These are phyloP conservation scores for Eremothecium sinecaudum DNA, from an alignment of 1,139 yeast genomes.

Conservation along the genomic window DNA sequence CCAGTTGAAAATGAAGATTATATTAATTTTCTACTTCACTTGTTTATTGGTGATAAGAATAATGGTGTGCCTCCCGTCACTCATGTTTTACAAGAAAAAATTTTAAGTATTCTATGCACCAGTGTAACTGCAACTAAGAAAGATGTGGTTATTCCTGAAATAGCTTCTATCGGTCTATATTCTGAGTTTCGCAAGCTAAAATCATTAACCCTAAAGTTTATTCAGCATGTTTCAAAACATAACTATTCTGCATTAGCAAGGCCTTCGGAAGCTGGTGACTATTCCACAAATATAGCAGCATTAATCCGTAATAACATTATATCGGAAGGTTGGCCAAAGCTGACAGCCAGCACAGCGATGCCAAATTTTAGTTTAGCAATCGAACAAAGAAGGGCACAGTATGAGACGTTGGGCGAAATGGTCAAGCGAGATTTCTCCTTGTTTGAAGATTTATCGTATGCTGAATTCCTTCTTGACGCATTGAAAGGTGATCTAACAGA, in stretches of 20 bases:
- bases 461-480: constrained; percentile 67
- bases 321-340: constrained; percentile 52
- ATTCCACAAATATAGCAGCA: constrained; percentile 39
- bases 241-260: constrained; percentile 23
- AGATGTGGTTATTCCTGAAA: constrained; percentile 30
- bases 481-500: constrained; percentile 56
- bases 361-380: constrained; percentile 27
- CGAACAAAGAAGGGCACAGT: constrained; percentile 50
- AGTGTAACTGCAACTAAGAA: constrained; percentile 44
- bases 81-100: constrained; percentile 47
- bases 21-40: constrained; percentile 36
- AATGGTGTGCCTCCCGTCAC: constrained; percentile 44
- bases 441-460: constrained; percentile 41
- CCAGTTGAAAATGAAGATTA: constrained; percentile 44
- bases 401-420: constrained; percentile 68
- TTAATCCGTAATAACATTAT: constrained; percentile 44
- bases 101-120: constrained; percentile 43
- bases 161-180: constrained; percentile 49
- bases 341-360: constrained; percentile 31
- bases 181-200: constrained; percentile 39
- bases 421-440: constrained; percentile 43
- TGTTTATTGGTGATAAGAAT: constrained; percentile 41
- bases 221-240: constrained; percentile 42
- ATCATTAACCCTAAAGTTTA: constrained; percentile 45
- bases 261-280: constrained; percentile 18